A percentile compares a stretch with the other conserved stretches of the same genome.
These are phyloP conservation scores for Dendryphion nanum DNA, from an alignment of 2,329 filamentous ascomycete genomes.

Conservation along the genomic window DNA sequence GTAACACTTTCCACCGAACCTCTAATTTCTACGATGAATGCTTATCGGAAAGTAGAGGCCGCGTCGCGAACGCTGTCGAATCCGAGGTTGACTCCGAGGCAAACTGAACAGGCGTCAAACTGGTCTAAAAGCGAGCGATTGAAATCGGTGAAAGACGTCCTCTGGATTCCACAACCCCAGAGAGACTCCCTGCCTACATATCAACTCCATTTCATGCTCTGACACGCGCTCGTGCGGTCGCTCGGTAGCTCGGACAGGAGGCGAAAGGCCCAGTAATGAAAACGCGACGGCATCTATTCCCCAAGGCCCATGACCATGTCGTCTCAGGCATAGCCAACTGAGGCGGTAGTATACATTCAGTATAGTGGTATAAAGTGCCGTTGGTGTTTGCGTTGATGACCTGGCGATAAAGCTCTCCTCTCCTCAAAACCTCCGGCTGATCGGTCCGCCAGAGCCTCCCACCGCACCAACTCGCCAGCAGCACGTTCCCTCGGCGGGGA, in stretches of 20 bases:
- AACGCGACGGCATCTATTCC: slow-evolving; percentile 6
- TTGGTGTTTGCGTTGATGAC: slow-evolving; percentile 14
- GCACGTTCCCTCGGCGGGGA: neutral
- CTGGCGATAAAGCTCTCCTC: slow-evolving; percentile 11
- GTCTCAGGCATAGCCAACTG: slow-evolving; percentile 9
- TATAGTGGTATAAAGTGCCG: slow-evolving; percentile 27
- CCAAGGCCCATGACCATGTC: slow-evolving; percentile 2
- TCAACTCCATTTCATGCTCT: slow-evolving; percentile 5
- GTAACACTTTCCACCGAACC: neutral
- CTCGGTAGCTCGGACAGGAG: slow-evolving; percentile 17
- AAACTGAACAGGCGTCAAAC: neutral
- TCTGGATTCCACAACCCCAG: too few species aligned
- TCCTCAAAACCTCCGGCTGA: slow-evolving; percentile 15
- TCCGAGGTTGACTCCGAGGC: neutral
- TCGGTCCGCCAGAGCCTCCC: slow-evolving; percentile 23
- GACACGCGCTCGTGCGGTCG: slow-evolving; percentile 13
- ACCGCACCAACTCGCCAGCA: neutral
- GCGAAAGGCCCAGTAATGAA: slow-evolving; percentile 8
- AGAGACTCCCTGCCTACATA: slow-evolving; percentile 12
- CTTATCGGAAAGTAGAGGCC: too few species aligned
- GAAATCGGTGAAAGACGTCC: too few species aligned
- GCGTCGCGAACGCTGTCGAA: neutral
- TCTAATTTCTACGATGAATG: too few species aligned
- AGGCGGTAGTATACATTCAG: slow-evolving; percentile 17
- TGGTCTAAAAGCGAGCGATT: neutral